Evolutionary conservation across 2,329 filamentous ascomycete genomes (phyloP).

Genomic region (Sarocladiaceae sp.): DNA sequence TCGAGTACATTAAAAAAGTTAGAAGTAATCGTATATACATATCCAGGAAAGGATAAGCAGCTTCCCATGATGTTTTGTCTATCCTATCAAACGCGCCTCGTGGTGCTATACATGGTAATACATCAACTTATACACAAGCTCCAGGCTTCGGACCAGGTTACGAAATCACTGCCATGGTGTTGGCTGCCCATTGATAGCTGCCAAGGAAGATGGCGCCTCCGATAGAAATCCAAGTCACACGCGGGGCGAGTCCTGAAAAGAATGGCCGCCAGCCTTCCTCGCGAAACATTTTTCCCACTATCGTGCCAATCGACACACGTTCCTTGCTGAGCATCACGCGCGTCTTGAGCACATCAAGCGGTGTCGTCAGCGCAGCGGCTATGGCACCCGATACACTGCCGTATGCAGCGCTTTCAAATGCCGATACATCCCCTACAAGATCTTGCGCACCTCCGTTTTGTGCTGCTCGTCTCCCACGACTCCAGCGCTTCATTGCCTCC

Average conservation of each 20-base stretch:
- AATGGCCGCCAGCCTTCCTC: constrained; percentile 65
- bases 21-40: background rate
- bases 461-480: constrained; percentile 32
- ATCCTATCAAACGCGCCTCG: background rate
- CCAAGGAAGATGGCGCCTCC: constrained; percentile 94
- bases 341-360: constrained; percentile 94
- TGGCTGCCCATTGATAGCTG: constrained; percentile 85
- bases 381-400: constrained; percentile 80
- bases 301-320: constrained; percentile 51
- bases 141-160: no score
- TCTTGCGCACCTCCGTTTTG: background rate
- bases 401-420: constrained; percentile 76
- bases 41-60: background rate
- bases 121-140: background rate
- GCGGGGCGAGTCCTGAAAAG: constrained; percentile 72
- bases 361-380: constrained; percentile 85
- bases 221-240: constrained; percentile 91
- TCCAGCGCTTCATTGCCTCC: constrained; percentile 83
- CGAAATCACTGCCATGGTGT: constrained; percentile 49
- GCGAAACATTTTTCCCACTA: constrained; percentile 61
- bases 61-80: background rate
- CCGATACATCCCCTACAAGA: constrained; percentile 48
- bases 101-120: background rate
- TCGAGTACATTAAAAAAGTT: background rate
- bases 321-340: constrained; percentile 84